These are phyloP conservation scores for Apostasia ramifera DNA, from an alignment of 106 monocot species.

Conservation along the genomic window DNA sequence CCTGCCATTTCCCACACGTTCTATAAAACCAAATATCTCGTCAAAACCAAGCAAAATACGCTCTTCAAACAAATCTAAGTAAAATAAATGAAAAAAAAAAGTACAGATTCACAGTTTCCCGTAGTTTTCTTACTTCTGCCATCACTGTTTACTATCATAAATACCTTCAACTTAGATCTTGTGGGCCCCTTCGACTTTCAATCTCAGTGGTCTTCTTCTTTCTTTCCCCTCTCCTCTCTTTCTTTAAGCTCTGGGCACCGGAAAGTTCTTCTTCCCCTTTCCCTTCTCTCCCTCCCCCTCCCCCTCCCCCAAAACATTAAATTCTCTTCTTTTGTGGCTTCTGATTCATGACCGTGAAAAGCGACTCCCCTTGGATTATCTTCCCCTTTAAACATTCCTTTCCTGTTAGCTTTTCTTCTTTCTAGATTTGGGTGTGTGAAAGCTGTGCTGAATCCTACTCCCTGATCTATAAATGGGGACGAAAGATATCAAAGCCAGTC, in stretches of 20 bases:
- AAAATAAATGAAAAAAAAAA: background rate
- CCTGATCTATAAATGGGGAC: background rate
- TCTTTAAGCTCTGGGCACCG: background rate
- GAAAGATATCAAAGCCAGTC: background rate
- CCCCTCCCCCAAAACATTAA: slow-evolving; percentile 8
- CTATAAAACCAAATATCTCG: background rate
- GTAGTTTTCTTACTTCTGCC: background rate
- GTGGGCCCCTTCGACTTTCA: slow-evolving; percentile 1
- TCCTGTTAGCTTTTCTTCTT: background rate
- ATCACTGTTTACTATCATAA: slow-evolving; percentile 9
- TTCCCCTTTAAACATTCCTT: slow-evolving; percentile 8
- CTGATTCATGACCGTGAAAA: background rate
- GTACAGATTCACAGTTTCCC: background rate
- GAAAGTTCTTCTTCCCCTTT: slow-evolving; percentile 10
- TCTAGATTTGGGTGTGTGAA: slow-evolving; percentile 5
- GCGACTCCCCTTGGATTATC: slow-evolving; percentile 7
- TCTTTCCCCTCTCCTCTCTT: background rate
- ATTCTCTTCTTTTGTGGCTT: slow-evolving; percentile 10
- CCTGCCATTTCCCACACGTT: background rate
- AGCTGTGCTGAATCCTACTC: slow-evolving; percentile 6
- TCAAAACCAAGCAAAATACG: background rate
- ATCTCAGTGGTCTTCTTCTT: background rate
- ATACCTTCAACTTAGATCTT: slow-evolving; percentile 6
- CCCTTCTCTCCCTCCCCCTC: background rate
- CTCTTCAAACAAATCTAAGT: background rate